Evolutionary conservation across 129 eudicot genomes (phyloP), one percentile per base, ranked within the genome.

Genomic region (Flaveria robusta): DNA sequence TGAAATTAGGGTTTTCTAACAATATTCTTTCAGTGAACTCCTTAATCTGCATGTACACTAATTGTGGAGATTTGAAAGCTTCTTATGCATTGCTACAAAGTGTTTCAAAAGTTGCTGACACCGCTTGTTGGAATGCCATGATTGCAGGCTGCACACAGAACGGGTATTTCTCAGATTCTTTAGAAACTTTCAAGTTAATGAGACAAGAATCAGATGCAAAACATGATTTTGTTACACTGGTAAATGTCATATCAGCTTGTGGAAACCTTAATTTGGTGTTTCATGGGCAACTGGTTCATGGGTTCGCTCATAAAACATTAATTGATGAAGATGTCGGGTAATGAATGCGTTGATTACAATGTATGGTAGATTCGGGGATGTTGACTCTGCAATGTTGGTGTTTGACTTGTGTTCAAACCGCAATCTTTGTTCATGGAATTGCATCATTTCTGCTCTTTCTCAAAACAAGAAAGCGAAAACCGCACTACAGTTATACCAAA

Each of bases 351-450:
- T 89, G 27, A 82, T 87, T 22, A 85, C 89, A 14, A 89, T 89
- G 96, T 87, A 89, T 39, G 88, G 96, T 26, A 85, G 82, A 85
- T 65, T 85, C 37, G 79, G 81, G 20, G 87, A 89, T 5, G 43
- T 79, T 9, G 81, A 85, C 15, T 76, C 79, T 60, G 91, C 96
- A 13, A 60, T 14, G 55, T 65, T 70, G 63, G 88, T 84, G 51
- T 89, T 89, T 70, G 59, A 76, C 72, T 73, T 46, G 52, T 74
- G 90, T 72, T 5, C 8, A 27, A 31, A 78, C 54, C 90, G 79
- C 26, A 89, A 87, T 65, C 71, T 89, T 45, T 89, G 96, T 79
- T 85, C 92, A 45, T 87, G 96, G 92, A 89, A 89, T 60, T 89
- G 92, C 79, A 78, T 89, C 70, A 83, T 87, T 41, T 83, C 96